These are phyloP conservation scores for Daldinia bambusicola DNA, from an alignment of 495 filamentous ascomycete species.

Conservation along the genomic window DNA sequence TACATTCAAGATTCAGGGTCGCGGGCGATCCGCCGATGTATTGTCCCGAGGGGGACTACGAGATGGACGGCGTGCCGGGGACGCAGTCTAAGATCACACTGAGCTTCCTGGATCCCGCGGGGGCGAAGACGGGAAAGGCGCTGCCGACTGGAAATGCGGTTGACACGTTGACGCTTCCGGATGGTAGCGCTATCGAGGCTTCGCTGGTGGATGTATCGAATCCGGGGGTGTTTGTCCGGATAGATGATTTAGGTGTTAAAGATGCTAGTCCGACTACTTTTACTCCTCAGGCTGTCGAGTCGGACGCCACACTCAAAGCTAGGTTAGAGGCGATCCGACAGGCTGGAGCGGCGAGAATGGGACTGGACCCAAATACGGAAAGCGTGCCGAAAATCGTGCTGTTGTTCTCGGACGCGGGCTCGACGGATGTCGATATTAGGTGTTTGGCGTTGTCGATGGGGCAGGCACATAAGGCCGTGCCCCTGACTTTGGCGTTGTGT, in stretches of 20 bases:
- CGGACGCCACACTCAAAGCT: constrained; percentile 56
- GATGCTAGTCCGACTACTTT: constrained; percentile 50
- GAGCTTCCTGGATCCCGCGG: constrained; percentile 73
- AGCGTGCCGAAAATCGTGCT: constrained; percentile 75
- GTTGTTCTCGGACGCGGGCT: constrained; percentile 54
- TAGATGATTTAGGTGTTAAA: constrained; percentile 60
- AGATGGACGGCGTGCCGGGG: constrained; percentile 75
- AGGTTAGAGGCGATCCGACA: constrained; percentile 70
- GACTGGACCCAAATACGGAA: constrained; percentile 64
- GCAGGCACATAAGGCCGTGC: constrained; percentile 72
- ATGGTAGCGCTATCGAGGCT: constrained; percentile 62
- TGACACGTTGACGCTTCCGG: constrained; percentile 63
- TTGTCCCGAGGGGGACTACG: constrained; percentile 62
- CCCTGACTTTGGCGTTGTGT: constrained; percentile 69
- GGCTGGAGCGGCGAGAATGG: constrained; percentile 71
- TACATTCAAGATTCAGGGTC: constrained; percentile 60
- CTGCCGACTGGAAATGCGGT: constrained; percentile 70
- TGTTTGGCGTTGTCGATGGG: constrained; percentile 62
- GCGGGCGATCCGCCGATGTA: constrained; percentile 56
- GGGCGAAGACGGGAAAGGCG: constrained; percentile 71
- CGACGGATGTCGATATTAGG: constrained; percentile 53
- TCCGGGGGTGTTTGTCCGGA: constrained; percentile 71
- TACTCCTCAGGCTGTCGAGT: constrained; percentile 63
- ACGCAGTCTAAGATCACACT: constrained; percentile 65
- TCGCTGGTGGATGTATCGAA: constrained; percentile 69